Conservation (phyloP, 495 filamentous ascomycete species). For the Penicillium samsonianum region DNA sequence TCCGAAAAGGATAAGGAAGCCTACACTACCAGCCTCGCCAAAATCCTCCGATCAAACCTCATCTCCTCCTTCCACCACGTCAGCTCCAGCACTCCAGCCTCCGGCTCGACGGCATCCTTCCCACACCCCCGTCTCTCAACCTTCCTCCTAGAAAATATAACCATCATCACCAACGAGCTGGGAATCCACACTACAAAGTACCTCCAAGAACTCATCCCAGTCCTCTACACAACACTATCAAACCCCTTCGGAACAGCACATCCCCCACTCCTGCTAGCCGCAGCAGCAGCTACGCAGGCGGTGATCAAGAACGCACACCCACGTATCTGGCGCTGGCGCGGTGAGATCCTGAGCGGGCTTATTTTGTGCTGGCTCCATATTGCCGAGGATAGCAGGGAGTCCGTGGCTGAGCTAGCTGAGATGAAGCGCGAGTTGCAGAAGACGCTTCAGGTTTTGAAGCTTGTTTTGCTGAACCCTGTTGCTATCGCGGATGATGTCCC, state of each 20-base stretch:
- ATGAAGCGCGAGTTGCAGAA: constrained; percentile 52
- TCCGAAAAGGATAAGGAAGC: constrained; percentile 19
- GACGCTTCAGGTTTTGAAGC: constrained; percentile 38
- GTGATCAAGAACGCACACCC: constrained; percentile 75
- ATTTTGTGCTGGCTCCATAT: constrained; percentile 68
- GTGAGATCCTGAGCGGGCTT: constrained; percentile 67
- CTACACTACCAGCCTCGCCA: constrained; percentile 27
- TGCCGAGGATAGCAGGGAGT: constrained; percentile 40
- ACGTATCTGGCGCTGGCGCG: constrained; percentile 61
- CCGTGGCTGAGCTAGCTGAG: constrained; percentile 16
- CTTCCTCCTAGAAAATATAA: constrained; percentile 60
- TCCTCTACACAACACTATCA: constrained; percentile 63
- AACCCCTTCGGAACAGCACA: constrained; percentile 69
- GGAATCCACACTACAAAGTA: constrained; percentile 73
- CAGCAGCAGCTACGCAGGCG: constrained; percentile 54
- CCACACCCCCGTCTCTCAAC: constrained; percentile 43
- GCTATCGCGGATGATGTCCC: constrained; percentile 7
- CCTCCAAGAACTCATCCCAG: constrained; percentile 69
- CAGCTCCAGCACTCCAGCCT: constrained; percentile 48
- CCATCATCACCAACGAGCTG: constrained; percentile 56
- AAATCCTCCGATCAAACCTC: constrained; percentile 43
- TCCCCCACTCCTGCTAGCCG: constrained; percentile 54
- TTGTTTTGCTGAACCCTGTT: constrained; percentile 36
- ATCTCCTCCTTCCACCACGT: constrained; percentile 52
- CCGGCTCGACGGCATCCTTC: constrained; percentile 50